A percentile compares a stretch with the other conserved stretches of the same genome.
phyloP scores from a whole-genome alignment of 805 yeast genomes.

The Kluyveromyces starmeri region DNA sequence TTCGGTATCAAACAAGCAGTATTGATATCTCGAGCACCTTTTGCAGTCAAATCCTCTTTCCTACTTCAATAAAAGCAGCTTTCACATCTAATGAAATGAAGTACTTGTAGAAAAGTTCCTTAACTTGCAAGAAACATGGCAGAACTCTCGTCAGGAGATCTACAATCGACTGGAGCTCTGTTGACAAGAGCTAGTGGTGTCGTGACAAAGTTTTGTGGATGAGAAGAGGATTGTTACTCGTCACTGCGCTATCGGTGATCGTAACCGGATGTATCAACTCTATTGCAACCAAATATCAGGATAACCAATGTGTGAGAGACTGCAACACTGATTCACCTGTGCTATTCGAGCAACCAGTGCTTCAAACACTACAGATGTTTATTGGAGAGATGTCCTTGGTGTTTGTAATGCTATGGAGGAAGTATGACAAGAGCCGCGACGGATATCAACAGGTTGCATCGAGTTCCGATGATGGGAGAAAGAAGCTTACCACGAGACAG shows the following conservation, averaged over 20 bases:
- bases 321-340: slow-evolving; percentile 23
- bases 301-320: slow-evolving; percentile 56
- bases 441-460: slow-evolving; percentile 2
- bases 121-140: no score
- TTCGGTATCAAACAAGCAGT: no score
- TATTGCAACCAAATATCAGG: slow-evolving; percentile 65
- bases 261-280: slow-evolving; percentile 68
- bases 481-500: slow-evolving; percentile 16
- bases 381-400: slow-evolving; percentile 53
- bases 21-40: no score
- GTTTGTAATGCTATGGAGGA: slow-evolving; percentile 32
- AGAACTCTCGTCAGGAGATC: no score
- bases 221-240: slow-evolving; percentile 1
- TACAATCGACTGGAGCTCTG: no score
- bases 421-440: slow-evolving; percentile 6
- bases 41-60: no score
- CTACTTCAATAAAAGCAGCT: no score
- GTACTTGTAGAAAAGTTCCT: no score
- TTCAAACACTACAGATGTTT: slow-evolving; percentile 77
- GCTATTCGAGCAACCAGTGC: slow-evolving; percentile 64
- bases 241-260: slow-evolving; percentile 31
- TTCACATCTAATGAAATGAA: no score
- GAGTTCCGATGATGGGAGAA: slow-evolving; percentile 4
- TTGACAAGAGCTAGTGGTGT: no score
- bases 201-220: no score